These are phyloP conservation scores for Malus asiatica DNA, from an alignment of 306 rosid species.

Conservation along the genomic window DNA sequence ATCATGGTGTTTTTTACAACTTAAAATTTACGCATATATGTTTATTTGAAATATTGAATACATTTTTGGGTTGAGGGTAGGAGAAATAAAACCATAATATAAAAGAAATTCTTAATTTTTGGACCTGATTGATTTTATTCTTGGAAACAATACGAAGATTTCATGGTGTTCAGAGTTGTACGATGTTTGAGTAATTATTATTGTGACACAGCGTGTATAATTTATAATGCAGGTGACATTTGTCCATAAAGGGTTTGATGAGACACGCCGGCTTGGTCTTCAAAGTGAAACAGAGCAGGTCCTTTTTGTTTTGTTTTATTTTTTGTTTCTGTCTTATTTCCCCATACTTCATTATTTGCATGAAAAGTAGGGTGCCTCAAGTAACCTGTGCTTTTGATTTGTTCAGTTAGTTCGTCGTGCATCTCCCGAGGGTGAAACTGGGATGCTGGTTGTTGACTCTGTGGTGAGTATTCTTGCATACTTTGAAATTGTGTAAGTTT, in stretches of 20 bases:
- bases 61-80: background rate
- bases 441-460: slow-evolving; percentile 96
- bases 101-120: background rate
- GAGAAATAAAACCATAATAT: background rate
- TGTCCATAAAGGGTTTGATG: slow-evolving; percentile 95
- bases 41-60: background rate
- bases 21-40: background rate
- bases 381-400: slow-evolving; percentile 22
- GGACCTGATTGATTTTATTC: background rate
- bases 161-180: background rate
- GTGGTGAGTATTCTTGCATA: slow-evolving; percentile 49
- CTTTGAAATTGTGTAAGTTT: background rate
- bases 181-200: background rate
- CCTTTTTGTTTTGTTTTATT: slow-evolving; percentile 1
- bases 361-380: slow-evolving; percentile 4
- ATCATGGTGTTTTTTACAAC: background rate
- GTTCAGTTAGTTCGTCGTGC: slow-evolving; percentile 75
- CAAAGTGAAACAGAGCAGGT: slow-evolving; percentile 92
- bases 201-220: slow-evolving; percentile 2
- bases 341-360: slow-evolving; percentile 2
- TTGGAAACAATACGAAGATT: background rate
- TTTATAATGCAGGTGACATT: slow-evolving; percentile 60
- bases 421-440: slow-evolving; percentile 78
- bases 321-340: background rate
- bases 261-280: slow-evolving; percentile 91